Base-by-base conservation (phyloP, 2,329 filamentous ascomycete species). In the Neofusicoccum ribis region DNA sequence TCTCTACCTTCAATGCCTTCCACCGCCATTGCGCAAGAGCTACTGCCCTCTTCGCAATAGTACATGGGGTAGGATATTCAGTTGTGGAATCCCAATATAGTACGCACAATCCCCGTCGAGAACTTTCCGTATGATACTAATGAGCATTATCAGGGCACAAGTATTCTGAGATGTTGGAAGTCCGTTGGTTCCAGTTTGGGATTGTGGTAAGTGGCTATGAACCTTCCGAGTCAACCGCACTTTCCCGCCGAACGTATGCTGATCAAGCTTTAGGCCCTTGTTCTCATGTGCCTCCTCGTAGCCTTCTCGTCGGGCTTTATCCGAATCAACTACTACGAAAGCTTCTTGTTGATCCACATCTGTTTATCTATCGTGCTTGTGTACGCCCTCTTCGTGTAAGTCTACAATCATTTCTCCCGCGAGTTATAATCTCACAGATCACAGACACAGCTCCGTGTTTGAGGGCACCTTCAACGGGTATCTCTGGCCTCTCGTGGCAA, bases 1-100 rank as follows among this genome's bases (percentile, higher is more conserved):
- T 89, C 72, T 82, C 83, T 1, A 87, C 86, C 0, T 91, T 87
- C 70, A 91, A 86, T 68, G 82, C 86, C 46, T 90, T 90, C 61
- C 89, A 91, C 73, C 85, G 89, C 0, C 88, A 87, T 81, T 80
- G 88, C 3, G 88, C 89, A 0, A 81, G 88, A 17, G 80, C 89
- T 2, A 82, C 87, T 5, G 88, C 88, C 0, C 65, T 87, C 0
- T 83, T 90, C 68, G 88, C 87, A 1, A 79, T 90, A 1, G 73
- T 88, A 0, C 89, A 91, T 70, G 88, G 87, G 0, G 65, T 88
- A 1, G 83, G 84, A 0, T 91, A 89, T 66, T 82, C 85, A 0
- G 67, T 84, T 1, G 74, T 84, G 27, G 76, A 84, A 1, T 71
- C 78, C 37, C 63, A 70, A 36, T 67, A 71, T 72, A 50, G 61